phyloP scores from a whole-genome alignment of 2,329 filamentous ascomycete species.

The Trichoderma sp. region DNA sequence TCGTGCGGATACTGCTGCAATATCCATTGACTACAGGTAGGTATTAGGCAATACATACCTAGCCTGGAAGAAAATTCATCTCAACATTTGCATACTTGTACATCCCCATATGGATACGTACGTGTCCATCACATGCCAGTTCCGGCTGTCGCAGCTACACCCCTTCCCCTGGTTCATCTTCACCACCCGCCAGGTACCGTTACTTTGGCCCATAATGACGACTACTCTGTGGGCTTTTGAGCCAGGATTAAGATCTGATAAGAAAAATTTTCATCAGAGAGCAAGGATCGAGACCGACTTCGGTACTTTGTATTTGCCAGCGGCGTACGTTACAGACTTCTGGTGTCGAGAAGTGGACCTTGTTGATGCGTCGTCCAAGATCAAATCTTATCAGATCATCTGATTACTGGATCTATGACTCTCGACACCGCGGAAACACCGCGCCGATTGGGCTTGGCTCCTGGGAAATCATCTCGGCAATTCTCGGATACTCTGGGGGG shows the following conservation, averaged over 20 bases:
- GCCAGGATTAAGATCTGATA: slow-evolving; percentile 10
- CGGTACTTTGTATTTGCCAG: not conserved
- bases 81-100: not conserved
- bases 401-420: slow-evolving; percentile 42
- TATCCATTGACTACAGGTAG: not conserved
- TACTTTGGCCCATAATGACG: not conserved
- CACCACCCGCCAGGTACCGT: not conserved
- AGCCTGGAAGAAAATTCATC: not conserved
- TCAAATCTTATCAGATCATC: slow-evolving; percentile 49
- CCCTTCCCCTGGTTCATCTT: slow-evolving; percentile 1
- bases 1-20: not conserved
- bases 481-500: slow-evolving; percentile 8
- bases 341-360: not conserved
- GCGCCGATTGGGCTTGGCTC: not conserved
- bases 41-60: not conserved
- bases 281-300: slow-evolving; percentile 4
- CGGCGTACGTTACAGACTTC: not conserved
- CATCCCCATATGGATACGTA: not conserved
- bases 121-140: not conserved
- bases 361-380: not conserved
- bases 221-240: not conserved
- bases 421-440: not conserved
- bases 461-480: slow-evolving; percentile 4
- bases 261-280: slow-evolving; percentile 7
- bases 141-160: not conserved